Evolutionary conservation across 169 alveolate species (phyloP).

Genomic region (Babesia bigemina): DNA sequence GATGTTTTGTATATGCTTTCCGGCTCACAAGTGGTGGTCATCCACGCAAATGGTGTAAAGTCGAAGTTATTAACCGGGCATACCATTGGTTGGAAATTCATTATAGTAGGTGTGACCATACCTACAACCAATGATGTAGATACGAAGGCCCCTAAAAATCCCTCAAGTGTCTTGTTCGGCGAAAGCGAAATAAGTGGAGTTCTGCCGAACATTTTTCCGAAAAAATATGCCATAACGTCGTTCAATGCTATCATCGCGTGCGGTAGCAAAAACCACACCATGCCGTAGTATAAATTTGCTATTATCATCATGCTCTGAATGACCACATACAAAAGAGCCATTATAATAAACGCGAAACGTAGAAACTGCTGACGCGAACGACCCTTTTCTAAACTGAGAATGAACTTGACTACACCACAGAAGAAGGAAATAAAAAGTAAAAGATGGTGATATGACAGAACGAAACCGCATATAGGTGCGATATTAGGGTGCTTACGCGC

Average conservation of each 20-base stretch:
- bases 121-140: constrained; percentile 82
- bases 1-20: constrained; percentile 53
- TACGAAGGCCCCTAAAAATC: constrained; percentile 91
- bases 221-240: constrained; percentile 94
- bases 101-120: constrained; percentile 68
- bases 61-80: constrained; percentile 89
- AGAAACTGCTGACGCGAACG: constrained; percentile 90
- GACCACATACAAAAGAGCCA: constrained; percentile 73
- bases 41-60: constrained; percentile 84
- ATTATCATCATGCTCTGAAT: constrained; percentile 77
- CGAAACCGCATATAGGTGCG: constrained; percentile 28
- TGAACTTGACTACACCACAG: constrained; percentile 91
- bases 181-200: constrained; percentile 91
- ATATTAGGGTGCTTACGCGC: constrained; percentile 38
- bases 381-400: constrained; percentile 87
- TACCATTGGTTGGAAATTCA: constrained; percentile 75
- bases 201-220: constrained; percentile 94
- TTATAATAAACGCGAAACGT: constrained; percentile 87
- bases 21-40: constrained; percentile 64
- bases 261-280: constrained; percentile 96
- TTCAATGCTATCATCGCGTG: constrained; percentile 90
- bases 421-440: constrained; percentile 82
- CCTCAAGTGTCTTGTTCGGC: constrained; percentile 99
- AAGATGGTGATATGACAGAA: constrained; percentile 88
- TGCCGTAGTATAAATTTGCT: constrained; percentile 91